phyloP scores from a whole-genome alignment of 2,329 filamentous ascomycete species.

The Fusarium coffeatum region DNA sequence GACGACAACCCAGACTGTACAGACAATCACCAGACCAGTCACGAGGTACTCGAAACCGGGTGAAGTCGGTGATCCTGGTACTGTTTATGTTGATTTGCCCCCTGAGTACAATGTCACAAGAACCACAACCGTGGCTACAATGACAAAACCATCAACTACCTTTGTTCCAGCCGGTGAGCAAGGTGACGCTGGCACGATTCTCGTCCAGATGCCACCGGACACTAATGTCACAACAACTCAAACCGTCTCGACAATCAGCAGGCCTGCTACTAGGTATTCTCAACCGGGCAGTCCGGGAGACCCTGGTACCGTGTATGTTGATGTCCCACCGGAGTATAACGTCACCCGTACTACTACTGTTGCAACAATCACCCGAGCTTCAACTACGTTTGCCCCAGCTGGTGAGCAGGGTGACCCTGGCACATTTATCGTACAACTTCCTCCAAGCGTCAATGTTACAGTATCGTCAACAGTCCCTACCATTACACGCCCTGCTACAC shows the following conservation, averaged over 20 bases:
- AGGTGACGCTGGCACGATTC: conserved; percentile 24
- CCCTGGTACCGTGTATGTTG: conserved; percentile 12
- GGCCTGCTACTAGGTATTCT: conserved; percentile 8
- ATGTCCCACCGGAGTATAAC: conserved; percentile 24
- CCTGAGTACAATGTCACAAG: conserved; percentile 19
- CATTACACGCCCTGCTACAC: conserved; percentile 15
- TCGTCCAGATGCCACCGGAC: conserved; percentile 18
- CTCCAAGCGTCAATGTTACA: conserved; percentile 8
- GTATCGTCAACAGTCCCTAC: conserved; percentile 7
- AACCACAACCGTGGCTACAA: conserved; percentile 12
- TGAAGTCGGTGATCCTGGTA: conserved; percentile 13
- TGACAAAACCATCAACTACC: conserved; percentile 4
- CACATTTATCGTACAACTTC: conserved; percentile 19
- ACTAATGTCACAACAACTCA: conserved; percentile 22
- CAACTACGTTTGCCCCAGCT: conserved; percentile 19
- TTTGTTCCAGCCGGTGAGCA: conserved; percentile 13
- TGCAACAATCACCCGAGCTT: conserved; percentile 7
- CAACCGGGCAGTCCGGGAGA: conserved; percentile 2
- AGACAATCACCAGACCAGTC: conserved; percentile 11
- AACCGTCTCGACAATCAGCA: conserved; percentile 13
- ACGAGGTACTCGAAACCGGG: conserved; percentile 10
- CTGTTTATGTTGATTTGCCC: conserved; percentile 19
- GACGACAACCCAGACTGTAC: conserved; percentile 17
- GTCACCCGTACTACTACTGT: conserved; percentile 14
- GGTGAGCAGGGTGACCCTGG: conserved; percentile 16